These are phyloP conservation scores for Aspergillus steynii DNA, from an alignment of 495 filamentous ascomycete species.

Conservation along the genomic window DNA sequence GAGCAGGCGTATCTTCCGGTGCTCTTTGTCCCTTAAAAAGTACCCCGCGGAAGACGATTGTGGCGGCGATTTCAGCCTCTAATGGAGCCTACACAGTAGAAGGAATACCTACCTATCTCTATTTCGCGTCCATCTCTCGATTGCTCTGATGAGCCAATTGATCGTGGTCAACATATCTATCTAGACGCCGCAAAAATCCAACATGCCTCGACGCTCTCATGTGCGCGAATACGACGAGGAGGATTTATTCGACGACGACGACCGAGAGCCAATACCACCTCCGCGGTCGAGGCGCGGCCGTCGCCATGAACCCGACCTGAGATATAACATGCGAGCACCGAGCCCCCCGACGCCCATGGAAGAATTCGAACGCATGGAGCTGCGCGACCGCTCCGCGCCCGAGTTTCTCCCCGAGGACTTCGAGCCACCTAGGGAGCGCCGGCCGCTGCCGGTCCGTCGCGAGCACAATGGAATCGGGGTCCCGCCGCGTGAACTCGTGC, in stretches of 20 bases:
- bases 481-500: background rate
- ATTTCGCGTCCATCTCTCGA: too few relatives aligned
- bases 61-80: background rate
- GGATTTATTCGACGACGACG: conserved; percentile 30
- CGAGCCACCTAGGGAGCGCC: conserved; percentile 9
- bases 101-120: background rate
- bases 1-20: background rate
- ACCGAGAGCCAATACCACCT: conserved; percentile 7
- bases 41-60: background rate
- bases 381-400: conserved; percentile 29
- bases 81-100: background rate
- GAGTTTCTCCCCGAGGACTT: background rate
- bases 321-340: conserved; percentile 29
- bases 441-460: background rate
- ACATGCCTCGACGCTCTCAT: conserved; percentile 39
- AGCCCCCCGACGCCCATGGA: conserved; percentile 27
- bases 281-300: conserved; percentile 21
- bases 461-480: background rate
- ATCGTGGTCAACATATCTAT: background rate
- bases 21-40: background rate
- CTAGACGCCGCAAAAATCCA: background rate
- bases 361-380: conserved; percentile 34
- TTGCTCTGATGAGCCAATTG: background rate
- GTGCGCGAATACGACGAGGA: conserved; percentile 34
- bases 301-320: conserved; percentile 24